Conservation (phyloP, 352 stramenopile genomes). For the Phytophthora brassicae region DNA sequence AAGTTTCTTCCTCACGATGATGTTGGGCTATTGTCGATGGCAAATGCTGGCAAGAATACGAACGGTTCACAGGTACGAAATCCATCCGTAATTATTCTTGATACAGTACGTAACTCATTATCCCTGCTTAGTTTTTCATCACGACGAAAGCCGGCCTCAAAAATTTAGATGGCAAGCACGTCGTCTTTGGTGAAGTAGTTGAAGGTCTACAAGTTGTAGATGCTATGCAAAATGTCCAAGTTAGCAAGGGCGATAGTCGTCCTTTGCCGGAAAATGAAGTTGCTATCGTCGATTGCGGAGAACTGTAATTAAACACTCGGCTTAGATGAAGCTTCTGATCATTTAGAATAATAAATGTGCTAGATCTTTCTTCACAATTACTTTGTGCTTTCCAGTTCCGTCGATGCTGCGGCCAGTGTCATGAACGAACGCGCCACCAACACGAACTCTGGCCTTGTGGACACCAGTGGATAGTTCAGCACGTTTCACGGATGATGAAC, state of each 20-base stretch:
- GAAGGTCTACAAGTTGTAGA: slow-evolving; percentile 77
- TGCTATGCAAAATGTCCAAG: slow-evolving; percentile 64
- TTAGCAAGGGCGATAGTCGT: slow-evolving; percentile 48
- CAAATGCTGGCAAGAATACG: slow-evolving; percentile 71
- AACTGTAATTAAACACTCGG: slow-evolving; percentile 33
- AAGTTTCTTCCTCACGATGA: slow-evolving; percentile 73
- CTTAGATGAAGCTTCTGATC: not conserved
- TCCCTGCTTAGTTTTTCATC: slow-evolving; percentile 65
- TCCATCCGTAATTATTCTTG: not conserved
- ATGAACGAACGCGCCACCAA: slow-evolving; percentile 32
- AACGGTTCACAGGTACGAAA: slow-evolving; percentile 69
- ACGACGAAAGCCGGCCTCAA: slow-evolving; percentile 63
- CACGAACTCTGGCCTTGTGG: slow-evolving; percentile 54
- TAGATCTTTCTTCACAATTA: slow-evolving; percentile 62
- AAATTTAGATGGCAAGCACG: slow-evolving; percentile 93
- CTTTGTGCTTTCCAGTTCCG: slow-evolving; percentile 52
- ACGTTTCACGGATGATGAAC: slow-evolving; percentile 44
- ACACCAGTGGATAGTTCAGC: slow-evolving; percentile 55
- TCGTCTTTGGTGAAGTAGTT: slow-evolving; percentile 95
- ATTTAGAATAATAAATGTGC: slow-evolving; percentile 64
- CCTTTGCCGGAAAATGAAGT: slow-evolving; percentile 63
- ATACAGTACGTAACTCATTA: not conserved
- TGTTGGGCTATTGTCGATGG: slow-evolving; percentile 82
- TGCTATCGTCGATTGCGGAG: slow-evolving; percentile 63
- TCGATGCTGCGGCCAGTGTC: slow-evolving; percentile 18